Conservation (phyloP, 192 early-diverging fungal genomes). For the Coemansia sp. region DNA sequence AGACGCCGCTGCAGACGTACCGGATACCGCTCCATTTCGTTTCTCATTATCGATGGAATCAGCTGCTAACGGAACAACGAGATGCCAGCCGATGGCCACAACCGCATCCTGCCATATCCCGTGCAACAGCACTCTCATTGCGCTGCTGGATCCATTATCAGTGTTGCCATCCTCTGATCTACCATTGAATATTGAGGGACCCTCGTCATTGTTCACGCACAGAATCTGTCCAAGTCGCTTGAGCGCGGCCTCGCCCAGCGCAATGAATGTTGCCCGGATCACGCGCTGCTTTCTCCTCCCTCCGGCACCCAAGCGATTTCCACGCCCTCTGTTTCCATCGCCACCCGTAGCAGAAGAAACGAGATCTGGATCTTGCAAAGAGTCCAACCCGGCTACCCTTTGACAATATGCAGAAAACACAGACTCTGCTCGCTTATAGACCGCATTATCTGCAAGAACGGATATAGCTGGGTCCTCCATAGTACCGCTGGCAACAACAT, state of each 20-base stretch:
- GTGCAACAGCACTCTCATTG: constrained; percentile 12
- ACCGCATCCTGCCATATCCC: constrained; percentile 37
- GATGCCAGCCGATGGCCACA: constrained; percentile 44
- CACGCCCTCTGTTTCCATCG: neutral
- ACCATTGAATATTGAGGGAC: neutral
- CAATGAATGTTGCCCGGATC: constrained; percentile 18
- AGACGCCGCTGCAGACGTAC: neutral
- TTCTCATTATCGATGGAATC: neutral
- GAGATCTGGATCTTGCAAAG: neutral
- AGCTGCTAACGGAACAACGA: constrained; percentile 12
- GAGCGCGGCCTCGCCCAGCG: constrained; percentile 29
- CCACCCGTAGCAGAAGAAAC: neutral
- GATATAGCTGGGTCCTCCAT: constrained; percentile 1
- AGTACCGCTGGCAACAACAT: neutral
- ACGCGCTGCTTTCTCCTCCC: constrained; percentile 10
- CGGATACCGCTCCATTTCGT: neutral
- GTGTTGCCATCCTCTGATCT: neutral
- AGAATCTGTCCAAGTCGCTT: constrained; percentile 17
- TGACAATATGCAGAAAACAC: constrained; percentile 16
- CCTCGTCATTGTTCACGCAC: neutral
- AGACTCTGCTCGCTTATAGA: neutral
- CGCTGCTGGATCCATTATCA: neutral
- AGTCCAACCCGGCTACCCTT: constrained; percentile 1
- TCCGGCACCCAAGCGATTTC: neutral
- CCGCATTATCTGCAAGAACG: neutral